Base-by-base conservation (phyloP, 2,329 filamentous ascomycete species). In the Metarhizium brunneum region DNA sequence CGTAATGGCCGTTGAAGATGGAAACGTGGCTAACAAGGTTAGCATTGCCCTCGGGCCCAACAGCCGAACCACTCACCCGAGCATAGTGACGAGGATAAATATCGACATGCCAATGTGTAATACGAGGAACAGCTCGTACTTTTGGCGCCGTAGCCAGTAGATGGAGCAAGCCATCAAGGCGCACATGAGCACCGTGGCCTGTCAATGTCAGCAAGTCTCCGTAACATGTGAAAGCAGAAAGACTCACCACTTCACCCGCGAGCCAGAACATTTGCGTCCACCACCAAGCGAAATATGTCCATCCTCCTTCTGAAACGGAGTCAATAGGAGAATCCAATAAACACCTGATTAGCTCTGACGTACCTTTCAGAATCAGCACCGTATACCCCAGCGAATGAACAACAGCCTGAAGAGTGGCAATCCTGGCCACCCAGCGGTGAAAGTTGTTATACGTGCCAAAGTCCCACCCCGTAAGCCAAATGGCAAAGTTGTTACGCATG, bases 381-480 rank as follows among this genome's bases (percentile, higher is more conserved):
- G 80, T 76, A 57, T 86, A 88, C 0, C 78, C 77, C 1, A 85
- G 56, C 0, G 83, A 85, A 62, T 89, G 86, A 0, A 84, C 65
- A 1, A 87, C 73, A 1, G 83, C 85, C 60, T 87, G 77, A 0
- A 83, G 56, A 0, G 84, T 84, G 6, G 83, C 76, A 2, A 86
- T 73, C 18, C 85, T 74, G 0, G 86, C 85, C 3, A 85, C 74
- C 75, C 83, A 84, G 0, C 85, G 80, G 66, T 88, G 86, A 53
- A 87, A 87, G 45, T 82, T 76, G 60, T 82, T 88, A 62, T 83
- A 88, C 0, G 82, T 83, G 2, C 77, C 76, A 64, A 85, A 87
- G 11, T 81, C 82, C 84, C 85, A 88, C 0, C 85, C 85, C 0
- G 86, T 88, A 0, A 83, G 64, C 82, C 82, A 86, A 54, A 87